Base-by-base conservation (phyloP, 768 basidiomycete species). In the Phylloporus rhodoxanthus region DNA sequence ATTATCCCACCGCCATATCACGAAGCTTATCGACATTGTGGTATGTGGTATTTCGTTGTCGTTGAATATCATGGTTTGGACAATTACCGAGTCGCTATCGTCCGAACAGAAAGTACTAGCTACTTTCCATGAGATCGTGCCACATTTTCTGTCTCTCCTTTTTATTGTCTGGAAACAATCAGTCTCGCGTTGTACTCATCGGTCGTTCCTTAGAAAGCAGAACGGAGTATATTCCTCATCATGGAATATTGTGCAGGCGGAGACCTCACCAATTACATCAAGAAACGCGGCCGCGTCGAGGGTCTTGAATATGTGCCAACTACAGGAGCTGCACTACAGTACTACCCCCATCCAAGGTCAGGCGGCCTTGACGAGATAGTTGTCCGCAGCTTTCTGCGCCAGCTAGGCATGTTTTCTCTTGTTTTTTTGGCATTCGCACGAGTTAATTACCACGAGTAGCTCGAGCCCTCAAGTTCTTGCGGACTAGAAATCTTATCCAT, bases 211-310 rank as follows among this genome's bases (percentile, higher is more conserved):
- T 52, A 88, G 86, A 79, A 84, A 41, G 83, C 84, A 2, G 85
- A 88, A 57, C 76, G 77, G 49, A 79, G 87, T 59, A 86, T 90
- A 60, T 97, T 96, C 72, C 83, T 99, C 49, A 86, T 99, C 60
- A 99, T 98, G 86, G 95, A 96, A 60, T 97, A 82, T 67, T 98
- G 96, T 65, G 82, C 92, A 1, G 95, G 94, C 2, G 94, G 94
- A 3, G 96, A 99, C 69, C 81, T 99, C 43, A 91, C 92, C 0
- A 83, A 91, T 58, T 98, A 98, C 62, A 95, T 98, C 76, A 93
- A 92, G 83, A 92, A 91, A 64, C 84, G 94, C n/a, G 96, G 95
- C 14, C 81, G 86, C 15, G 85, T 98, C 39, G 87, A 95, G 41
- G 85, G 86, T 3, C 76, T 98, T 11, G 87, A 94, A 64, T 95